Conservation (phyloP, 169 alveolate species). For the Condylostoma magnum region DNA sequence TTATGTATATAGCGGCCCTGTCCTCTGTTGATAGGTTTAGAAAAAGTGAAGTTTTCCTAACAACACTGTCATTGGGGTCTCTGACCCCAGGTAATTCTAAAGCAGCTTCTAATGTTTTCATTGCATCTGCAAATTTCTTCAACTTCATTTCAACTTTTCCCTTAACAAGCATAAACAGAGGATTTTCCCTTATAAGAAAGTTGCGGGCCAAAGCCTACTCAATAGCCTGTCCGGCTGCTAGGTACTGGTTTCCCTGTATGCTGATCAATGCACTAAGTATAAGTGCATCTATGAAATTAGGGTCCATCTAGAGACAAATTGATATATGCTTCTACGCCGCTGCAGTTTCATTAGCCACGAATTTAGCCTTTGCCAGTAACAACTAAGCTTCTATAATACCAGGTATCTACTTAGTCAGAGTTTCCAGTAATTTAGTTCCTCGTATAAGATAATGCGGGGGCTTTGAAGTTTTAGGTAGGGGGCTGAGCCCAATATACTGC, state of each 20-base stretch:
- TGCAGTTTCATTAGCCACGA: slow-evolving; percentile 56
- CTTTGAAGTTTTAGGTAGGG: slow-evolving; percentile 58
- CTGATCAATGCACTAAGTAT: slow-evolving; percentile 72
- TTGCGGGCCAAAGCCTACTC: slow-evolving; percentile 83
- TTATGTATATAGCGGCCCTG: slow-evolving; percentile 67
- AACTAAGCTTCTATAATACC: slow-evolving; percentile 80
- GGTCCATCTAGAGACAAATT: slow-evolving; percentile 67
- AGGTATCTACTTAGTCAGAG: slow-evolving; percentile 80
- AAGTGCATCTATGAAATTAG: slow-evolving; percentile 78
- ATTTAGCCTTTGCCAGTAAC: slow-evolving; percentile 67
- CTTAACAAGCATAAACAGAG: slow-evolving; percentile 81
- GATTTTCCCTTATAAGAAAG: slow-evolving; percentile 79
- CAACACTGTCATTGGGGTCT: neutral
- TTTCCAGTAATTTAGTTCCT: slow-evolving; percentile 81
- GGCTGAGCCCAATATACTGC: slow-evolving; percentile 65
- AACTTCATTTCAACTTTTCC: slow-evolving; percentile 67
- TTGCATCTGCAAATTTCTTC: slow-evolving; percentile 44
- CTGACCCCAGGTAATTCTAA: slow-evolving; percentile 60
- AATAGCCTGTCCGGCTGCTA: slow-evolving; percentile 76
- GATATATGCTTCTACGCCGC: slow-evolving; percentile 62
- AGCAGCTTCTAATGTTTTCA: slow-evolving; percentile 56
- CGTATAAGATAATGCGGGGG: slow-evolving; percentile 58
- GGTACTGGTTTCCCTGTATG: slow-evolving; percentile 61
- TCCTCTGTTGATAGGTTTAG: slow-evolving; percentile 68
- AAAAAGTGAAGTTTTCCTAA: slow-evolving; percentile 21